These are phyloP conservation scores for Fomitopsis serialis DNA, from an alignment of 768 basidiomycete genomes.

Conservation along the genomic window DNA sequence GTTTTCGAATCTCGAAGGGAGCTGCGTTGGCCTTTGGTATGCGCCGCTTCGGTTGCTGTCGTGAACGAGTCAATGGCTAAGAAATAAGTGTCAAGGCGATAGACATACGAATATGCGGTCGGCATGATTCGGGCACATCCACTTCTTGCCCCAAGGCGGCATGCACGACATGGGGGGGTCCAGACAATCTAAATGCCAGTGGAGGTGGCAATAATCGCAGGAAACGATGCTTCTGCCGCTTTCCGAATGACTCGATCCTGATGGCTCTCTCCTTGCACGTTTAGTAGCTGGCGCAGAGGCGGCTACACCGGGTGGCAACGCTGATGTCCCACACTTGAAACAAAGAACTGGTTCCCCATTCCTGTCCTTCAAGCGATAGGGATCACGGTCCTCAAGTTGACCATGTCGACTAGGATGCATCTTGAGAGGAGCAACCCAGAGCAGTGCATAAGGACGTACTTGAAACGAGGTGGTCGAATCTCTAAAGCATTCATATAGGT, in stretches of 20 bases:
- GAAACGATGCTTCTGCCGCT: slow-evolving; percentile 76
- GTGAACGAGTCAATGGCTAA: slow-evolving; percentile 2
- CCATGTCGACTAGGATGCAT: slow-evolving; percentile 62
- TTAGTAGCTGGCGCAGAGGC: slow-evolving; percentile 50
- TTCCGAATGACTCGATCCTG: slow-evolving; percentile 39
- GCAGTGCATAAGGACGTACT: slow-evolving; percentile 47
- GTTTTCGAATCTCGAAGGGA: slow-evolving; percentile 71
- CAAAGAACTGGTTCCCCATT: slow-evolving; percentile 84
- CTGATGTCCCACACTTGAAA: slow-evolving; percentile 83
- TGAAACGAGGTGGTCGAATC: slow-evolving; percentile 70
- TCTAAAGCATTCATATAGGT: slow-evolving; percentile 80
- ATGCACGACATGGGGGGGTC: slow-evolving; percentile 84
- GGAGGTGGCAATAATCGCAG: slow-evolving; percentile 91
- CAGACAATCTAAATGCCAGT: slow-evolving; percentile 97
- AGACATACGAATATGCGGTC: slow-evolving; percentile 74
- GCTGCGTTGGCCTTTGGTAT: slow-evolving; percentile 65
- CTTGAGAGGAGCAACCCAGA: background rate
- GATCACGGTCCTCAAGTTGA: slow-evolving; percentile 87
- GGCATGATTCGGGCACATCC: slow-evolving; percentile 99
- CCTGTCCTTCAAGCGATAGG: slow-evolving; percentile 79
- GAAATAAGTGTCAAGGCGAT: background rate
- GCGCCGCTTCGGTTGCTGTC: slow-evolving; percentile 72
- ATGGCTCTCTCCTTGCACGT: slow-evolving; percentile 44
- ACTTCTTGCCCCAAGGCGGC: slow-evolving; percentile 86
- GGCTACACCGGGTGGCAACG: slow-evolving; percentile 51